phyloP scores from a whole-genome alignment of 441 rosid species.

The Francoa sonchifolia region DNA sequence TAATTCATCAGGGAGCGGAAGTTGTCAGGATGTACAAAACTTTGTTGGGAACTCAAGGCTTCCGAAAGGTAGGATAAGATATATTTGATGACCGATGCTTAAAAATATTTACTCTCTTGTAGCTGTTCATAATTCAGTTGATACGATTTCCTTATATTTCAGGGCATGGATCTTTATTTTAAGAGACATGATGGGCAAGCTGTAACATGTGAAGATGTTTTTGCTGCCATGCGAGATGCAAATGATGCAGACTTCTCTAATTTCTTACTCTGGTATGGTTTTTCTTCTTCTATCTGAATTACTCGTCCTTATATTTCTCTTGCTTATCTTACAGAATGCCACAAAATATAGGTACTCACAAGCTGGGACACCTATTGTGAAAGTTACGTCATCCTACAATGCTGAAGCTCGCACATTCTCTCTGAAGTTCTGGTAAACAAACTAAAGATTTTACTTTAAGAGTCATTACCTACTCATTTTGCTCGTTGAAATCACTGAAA shows the following conservation, averaged over 20 bases:
- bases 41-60: constrained; percentile 76
- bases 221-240: constrained; percentile 93
- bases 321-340: constrained; percentile 3
- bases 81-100: not conserved
- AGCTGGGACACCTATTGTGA: constrained; percentile 90
- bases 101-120: constrained; percentile 4
- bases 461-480: not conserved
- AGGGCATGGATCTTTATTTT: constrained; percentile 98
- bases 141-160: constrained; percentile 13
- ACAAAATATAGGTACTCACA: constrained; percentile 70
- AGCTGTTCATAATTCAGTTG: constrained; percentile 9
- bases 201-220: constrained; percentile 95
- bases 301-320: constrained; percentile 7
- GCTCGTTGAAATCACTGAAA: constrained; percentile 3
- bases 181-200: constrained; percentile 94
- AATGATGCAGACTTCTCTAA: constrained; percentile 83
- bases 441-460: not conserved
- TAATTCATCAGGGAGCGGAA: constrained; percentile 77
- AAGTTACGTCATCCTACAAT: constrained; percentile 66
- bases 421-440: constrained; percentile 67
- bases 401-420: constrained; percentile 65
- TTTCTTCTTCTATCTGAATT: constrained; percentile 3
- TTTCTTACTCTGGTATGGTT: constrained; percentile 69
- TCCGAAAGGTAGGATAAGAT: constrained; percentile 53
- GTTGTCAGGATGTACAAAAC: constrained; percentile 99